A percentile compares a stretch with the other conserved stretches of the same genome.
Conservation (phyloP, 225 moss, liverwort and hornwort species). For the Straminergon stramineum region DNA sequence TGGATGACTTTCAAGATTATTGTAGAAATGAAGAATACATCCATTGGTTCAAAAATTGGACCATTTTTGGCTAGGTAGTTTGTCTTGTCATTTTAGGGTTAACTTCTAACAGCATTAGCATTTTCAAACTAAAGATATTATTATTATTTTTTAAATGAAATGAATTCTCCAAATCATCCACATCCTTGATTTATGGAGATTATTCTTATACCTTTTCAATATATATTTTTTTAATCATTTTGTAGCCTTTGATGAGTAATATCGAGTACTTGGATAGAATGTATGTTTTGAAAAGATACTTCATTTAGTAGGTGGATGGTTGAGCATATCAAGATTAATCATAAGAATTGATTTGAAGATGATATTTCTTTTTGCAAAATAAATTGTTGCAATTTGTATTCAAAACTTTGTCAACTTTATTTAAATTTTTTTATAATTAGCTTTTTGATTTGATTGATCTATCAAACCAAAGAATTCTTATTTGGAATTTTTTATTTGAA, state of each 20-base stretch:
- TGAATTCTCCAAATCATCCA: accelerated
- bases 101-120: neutral
- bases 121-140: too few species aligned
- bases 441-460: neutral
- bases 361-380: neutral
- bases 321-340: accelerated
- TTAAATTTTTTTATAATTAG: neutral
- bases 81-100: accelerated
- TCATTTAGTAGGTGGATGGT: too few species aligned
- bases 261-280: neutral
- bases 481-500: too few species aligned
- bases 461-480: neutral
- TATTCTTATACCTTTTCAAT: neutral
- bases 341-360: neutral
- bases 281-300: too few species aligned
- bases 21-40: neutral
- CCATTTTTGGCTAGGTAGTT: too few species aligned
- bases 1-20: neutral
- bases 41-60: neutral
- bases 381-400: accelerated
- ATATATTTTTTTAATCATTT: neutral
- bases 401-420: neutral
- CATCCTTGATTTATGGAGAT: neutral
- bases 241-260: neutral
- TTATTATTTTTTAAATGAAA: neutral